These are phyloP conservation scores for Gamsiella multidivaricata DNA, from an alignment of 192 early-diverging fungal genomes.

Conservation along the genomic window DNA sequence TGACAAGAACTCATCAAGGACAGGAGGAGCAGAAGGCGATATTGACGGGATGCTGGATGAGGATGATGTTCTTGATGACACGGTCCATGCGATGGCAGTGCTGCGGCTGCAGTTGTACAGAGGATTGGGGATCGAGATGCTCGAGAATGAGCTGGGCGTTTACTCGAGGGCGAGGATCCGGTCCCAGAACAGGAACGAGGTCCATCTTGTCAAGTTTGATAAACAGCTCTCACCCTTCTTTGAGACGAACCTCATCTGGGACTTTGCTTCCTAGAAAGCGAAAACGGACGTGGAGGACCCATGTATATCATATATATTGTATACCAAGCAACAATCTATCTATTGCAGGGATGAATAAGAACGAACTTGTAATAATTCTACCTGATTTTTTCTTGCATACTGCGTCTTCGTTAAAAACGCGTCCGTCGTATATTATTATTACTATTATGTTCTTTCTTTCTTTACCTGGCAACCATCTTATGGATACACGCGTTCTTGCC, in stretches of 20 bases:
- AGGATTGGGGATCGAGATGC: constrained; percentile 54
- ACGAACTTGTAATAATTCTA: no score
- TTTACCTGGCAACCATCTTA: constrained; percentile 51
- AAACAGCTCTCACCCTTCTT: constrained; percentile 37
- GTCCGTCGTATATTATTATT: not conserved
- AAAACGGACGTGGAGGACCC: no score
- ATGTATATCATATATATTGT: no score
- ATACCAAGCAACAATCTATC: no score
- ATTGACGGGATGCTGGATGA: constrained; percentile 15
- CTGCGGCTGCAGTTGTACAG: constrained; percentile 51
- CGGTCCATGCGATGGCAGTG: constrained; percentile 42
- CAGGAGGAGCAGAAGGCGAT: not conserved
- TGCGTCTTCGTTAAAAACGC: no score
- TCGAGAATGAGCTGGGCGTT: constrained; percentile 44
- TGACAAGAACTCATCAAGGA: not conserved
- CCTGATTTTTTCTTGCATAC: no score
- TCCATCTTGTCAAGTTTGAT: constrained; percentile 44
- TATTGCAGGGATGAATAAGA: no score
- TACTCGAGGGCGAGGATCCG: constrained; percentile 51
- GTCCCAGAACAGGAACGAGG: constrained; percentile 23
- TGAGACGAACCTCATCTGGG: constrained; percentile 52
- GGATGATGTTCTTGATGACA: constrained; percentile 27
- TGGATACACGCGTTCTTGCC: constrained; percentile 74
- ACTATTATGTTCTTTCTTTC: not conserved
- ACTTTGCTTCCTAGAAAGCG: constrained; percentile 45